Conservation (phyloP, 805 yeast species). For the Wickerhamomyces tratensis region DNA sequence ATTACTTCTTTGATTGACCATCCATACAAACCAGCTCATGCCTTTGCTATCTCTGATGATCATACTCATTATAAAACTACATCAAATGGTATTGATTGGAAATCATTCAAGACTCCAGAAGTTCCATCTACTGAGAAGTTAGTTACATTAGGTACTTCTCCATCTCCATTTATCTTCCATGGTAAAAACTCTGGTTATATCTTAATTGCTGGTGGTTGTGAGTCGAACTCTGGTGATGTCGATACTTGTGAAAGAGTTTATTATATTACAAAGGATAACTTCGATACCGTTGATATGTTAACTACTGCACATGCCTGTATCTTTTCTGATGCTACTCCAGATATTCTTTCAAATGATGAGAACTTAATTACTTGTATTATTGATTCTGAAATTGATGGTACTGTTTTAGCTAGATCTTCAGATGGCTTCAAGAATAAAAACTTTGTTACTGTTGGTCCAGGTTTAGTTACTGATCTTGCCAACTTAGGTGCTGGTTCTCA, state of each 20-base stretch:
- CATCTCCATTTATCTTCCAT: slow-evolving; percentile 26
- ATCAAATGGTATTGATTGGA: slow-evolving; percentile 34
- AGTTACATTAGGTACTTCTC: slow-evolving; percentile 13
- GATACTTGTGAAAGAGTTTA: slow-evolving; percentile 25
- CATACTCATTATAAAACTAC: slow-evolving; percentile 27
- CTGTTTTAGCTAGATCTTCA: slow-evolving; percentile 27
- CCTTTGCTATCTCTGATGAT: slow-evolving; percentile 26
- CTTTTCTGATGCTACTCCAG: slow-evolving; percentile 19
- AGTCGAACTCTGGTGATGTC: slow-evolving; percentile 7
- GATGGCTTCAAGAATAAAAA: slow-evolving; percentile 33
- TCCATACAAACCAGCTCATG: slow-evolving; percentile 26
- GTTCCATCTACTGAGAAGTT: slow-evolving; percentile 16
- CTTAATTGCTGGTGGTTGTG: slow-evolving; percentile 30
- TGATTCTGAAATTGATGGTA: slow-evolving; percentile 28
- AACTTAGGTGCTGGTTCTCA: slow-evolving; percentile 25
- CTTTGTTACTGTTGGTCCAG: slow-evolving; percentile 21
- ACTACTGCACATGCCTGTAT: slow-evolving; percentile 24
- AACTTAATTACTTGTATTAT: slow-evolving; percentile 33
- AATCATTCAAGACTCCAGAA: slow-evolving; percentile 21
- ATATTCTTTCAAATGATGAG: slow-evolving; percentile 10
- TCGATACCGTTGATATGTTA: slow-evolving; percentile 22
- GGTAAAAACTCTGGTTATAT: slow-evolving; percentile 25
- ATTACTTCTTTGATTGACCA: slow-evolving; percentile 24
- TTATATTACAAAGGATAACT: slow-evolving; percentile 37
- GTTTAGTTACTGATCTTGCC: slow-evolving; percentile 21